Evolutionary conservation across 2,329 filamentous ascomycete genomes (phyloP).

Genomic region (Aaosphaeria arxii): DNA sequence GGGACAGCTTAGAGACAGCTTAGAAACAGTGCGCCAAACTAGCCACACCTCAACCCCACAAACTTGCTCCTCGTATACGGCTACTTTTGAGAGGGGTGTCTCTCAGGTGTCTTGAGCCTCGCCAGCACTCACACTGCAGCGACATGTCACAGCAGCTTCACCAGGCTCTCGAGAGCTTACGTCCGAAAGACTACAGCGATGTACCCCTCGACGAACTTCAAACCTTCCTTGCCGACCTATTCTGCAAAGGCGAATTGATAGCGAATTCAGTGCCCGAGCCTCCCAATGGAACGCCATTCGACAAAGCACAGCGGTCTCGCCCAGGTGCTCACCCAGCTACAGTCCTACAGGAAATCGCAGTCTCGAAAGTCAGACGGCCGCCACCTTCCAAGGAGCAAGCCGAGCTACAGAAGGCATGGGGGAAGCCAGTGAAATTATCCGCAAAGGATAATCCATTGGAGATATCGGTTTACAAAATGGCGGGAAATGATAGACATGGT

Average conservation of each 20-base stretch:
- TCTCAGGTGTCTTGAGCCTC: background rate
- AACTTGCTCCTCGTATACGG: no score
- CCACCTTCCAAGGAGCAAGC: constrained; percentile 53
- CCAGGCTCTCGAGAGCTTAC: constrained; percentile 43
- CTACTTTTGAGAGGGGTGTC: no score
- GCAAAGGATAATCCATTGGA: constrained; percentile 71
- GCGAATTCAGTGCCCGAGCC: constrained; percentile 71
- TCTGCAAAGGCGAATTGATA: constrained; percentile 63
- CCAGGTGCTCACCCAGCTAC: constrained; percentile 54
- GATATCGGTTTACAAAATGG: constrained; percentile 76
- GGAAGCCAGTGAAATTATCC: constrained; percentile 73
- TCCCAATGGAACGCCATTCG: constrained; percentile 44
- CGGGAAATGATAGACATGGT: constrained; percentile 75
- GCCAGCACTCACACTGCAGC: constrained; percentile 1
- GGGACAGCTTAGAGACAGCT: no score
- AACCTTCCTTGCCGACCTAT: constrained; percentile 39
- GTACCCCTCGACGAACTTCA: constrained; percentile 42
- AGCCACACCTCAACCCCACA: no score
- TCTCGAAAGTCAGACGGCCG: constrained; percentile 50
- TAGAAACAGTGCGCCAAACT: no score
- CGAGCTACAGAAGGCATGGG: constrained; percentile 76
- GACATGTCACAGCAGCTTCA: constrained; percentile 38
- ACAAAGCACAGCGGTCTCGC: constrained; percentile 53
- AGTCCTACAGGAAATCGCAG: constrained; percentile 51
- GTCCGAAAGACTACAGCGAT: constrained; percentile 44